Base-by-base conservation (phyloP, 768 basidiomycete species). In the Amanita molliuscula region DNA sequence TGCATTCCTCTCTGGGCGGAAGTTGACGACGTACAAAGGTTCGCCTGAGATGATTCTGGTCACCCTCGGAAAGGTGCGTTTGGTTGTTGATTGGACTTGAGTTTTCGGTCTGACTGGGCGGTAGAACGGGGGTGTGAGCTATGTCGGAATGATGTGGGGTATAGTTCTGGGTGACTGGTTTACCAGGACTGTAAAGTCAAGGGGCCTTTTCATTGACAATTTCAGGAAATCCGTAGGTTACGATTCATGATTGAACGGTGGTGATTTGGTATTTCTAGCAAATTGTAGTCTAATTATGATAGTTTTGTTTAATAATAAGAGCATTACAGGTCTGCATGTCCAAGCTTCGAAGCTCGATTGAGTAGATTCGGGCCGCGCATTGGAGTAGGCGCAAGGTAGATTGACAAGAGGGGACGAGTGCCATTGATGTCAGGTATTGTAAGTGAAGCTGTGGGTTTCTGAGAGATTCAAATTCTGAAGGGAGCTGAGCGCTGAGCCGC, bases 1-100 rank as follows among this genome's bases (percentile, higher is more conserved):
- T 7, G 56, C 56, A 8, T 59, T 60, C 29, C 47, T 69, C 8
- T 52, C 59, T 6, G 59, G 58, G 21, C 61, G 58, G 18, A 47
- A 56, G 3, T 59, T 66, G 51, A 72, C 67, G 43, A 54, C 53
- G 16, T 82, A 83, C 60, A 68, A 73, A 47, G 75, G 76, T 15
- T 67, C 65, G n/a, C 37, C 59, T 0, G 81, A 83, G 57, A 47
- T 77, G 44, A 79, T 82, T 42, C n/a, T 76, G 29, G 59, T 81
- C 44, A 76, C 76, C 20, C 67, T 72, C 47, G 78, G 78, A 48
- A 74, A 65, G 69, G 77, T 69, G 43, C 43, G 15, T 28, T 50
- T 20, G 31, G 44, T 45, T 16, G 10, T 5, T 28, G 10, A 28
- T 11, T 13, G 11, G 31, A 10, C 13, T 9, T 33, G 16, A 44